These are phyloP conservation scores for Lycium ferocissimum DNA, from an alignment of 257 asterid genomes.

Conservation along the genomic window DNA sequence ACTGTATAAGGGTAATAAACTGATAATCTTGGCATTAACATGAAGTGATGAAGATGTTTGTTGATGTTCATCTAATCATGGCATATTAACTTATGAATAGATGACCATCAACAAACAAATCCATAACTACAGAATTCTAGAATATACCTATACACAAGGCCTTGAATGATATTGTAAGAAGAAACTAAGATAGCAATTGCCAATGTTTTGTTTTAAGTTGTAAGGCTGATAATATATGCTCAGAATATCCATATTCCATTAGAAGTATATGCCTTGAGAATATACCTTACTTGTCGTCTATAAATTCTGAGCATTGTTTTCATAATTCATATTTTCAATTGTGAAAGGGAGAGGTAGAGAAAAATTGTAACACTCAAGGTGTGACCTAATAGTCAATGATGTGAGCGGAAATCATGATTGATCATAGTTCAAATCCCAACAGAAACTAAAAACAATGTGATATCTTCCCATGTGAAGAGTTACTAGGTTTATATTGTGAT, in stretches of 20 bases:
- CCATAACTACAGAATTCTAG: not conserved
- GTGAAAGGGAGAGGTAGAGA: not conserved
- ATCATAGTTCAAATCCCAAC: not conserved
- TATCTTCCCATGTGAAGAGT: not conserved
- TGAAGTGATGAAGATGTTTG: slow-evolving; percentile 24
- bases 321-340: not conserved
- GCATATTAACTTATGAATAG: slow-evolving; percentile 17
- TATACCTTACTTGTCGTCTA: slow-evolving; percentile 18
- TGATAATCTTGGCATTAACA: not conserved
- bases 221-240: not conserved
- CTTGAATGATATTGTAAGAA: not conserved
- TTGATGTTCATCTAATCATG: slow-evolving; percentile 29
- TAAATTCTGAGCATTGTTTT: not conserved
- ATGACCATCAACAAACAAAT: slow-evolving; percentile 29
- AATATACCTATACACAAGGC: not conserved
- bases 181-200: not conserved
- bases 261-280: slow-evolving; percentile 12
- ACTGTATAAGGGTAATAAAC: not conserved
- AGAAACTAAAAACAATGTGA: not conserved
- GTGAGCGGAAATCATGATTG: not conserved
- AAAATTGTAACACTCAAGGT: accelerated
- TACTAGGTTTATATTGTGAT: too few relatives aligned
- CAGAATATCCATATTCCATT: not conserved
- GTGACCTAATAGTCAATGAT: not conserved
- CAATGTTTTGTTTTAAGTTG: not conserved